phyloP scores from a whole-genome alignment of 2,329 filamentous ascomycete species.

The Sarocladium kiliense region DNA sequence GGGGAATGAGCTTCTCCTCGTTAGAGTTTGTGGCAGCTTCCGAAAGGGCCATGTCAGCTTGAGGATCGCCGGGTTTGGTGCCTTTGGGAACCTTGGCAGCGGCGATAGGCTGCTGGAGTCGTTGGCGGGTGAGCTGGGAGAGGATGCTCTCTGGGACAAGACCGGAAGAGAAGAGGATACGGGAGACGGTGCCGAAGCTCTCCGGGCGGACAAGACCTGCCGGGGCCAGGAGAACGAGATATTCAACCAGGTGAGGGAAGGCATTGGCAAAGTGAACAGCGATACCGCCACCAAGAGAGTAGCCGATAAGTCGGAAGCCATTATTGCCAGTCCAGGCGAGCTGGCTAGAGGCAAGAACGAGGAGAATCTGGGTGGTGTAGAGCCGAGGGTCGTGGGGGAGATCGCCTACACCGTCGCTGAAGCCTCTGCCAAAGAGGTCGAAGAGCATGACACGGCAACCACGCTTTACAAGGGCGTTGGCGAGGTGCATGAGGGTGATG shows the following conservation, averaged over 20 bases:
- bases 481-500: slow-evolving; percentile 63
- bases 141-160: slow-evolving; percentile 49
- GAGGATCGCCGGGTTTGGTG: slow-evolving; percentile 17
- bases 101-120: slow-evolving; percentile 47
- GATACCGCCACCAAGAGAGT: slow-evolving; percentile 78
- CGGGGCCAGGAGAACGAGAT: slow-evolving; percentile 72
- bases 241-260: slow-evolving; percentile 65
- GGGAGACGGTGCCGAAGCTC: slow-evolving; percentile 44
- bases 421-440: slow-evolving; percentile 66
- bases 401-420: slow-evolving; percentile 58
- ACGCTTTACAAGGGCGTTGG: slow-evolving; percentile 58
- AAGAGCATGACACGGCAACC: slow-evolving; percentile 81
- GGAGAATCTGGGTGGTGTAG: slow-evolving; percentile 67
- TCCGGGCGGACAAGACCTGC: slow-evolving; percentile 63
- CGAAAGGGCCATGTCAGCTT: slow-evolving; percentile 35
- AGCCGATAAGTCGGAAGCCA: slow-evolving; percentile 66
- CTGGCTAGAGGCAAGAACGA: slow-evolving; percentile 64
- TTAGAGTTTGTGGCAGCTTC: slow-evolving; percentile 30
- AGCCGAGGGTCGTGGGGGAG: slow-evolving; percentile 69
- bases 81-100: slow-evolving; percentile 13
- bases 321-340: slow-evolving; percentile 58
- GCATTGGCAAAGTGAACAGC: slow-evolving; percentile 67
- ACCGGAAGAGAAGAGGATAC: slow-evolving; percentile 50
- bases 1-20: slow-evolving; percentile 24
- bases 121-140: slow-evolving; percentile 38